A percentile compares a stretch with the other conserved stretches of the same genome.
These are phyloP conservation scores for Nicotiana paniculata DNA, from an alignment of 257 asterid genomes.

Conservation along the genomic window DNA sequence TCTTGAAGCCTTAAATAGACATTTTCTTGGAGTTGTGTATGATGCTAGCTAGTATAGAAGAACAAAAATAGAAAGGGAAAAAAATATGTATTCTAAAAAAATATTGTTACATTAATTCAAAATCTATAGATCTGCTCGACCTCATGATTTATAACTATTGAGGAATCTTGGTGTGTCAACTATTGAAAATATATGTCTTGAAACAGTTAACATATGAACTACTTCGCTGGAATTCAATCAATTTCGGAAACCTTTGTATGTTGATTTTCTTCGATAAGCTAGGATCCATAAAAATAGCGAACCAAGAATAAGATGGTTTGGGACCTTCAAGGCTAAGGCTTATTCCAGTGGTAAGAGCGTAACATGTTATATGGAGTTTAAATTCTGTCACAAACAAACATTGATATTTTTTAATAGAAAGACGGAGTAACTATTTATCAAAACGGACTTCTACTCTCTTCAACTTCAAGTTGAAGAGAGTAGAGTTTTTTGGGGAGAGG, in stretches of 20 bases:
- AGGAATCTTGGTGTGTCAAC: not conserved
- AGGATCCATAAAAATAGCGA: not conserved
- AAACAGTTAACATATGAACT: not conserved
- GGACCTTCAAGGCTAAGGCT: not conserved
- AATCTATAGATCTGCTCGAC: not conserved
- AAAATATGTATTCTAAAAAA: not conserved
- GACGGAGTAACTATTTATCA: no score
- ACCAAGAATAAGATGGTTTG: not conserved
- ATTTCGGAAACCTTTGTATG: not conserved
- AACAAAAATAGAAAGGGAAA: not conserved
- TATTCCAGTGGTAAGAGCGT: no score
- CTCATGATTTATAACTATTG: not conserved
- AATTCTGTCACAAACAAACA: no score
- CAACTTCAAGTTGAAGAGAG: no score
- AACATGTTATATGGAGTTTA: no score
- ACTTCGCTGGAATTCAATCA: not conserved
- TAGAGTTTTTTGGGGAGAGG: no score
- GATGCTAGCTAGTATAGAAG: not conserved
- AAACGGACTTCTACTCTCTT: no score
- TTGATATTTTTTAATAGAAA: no score
- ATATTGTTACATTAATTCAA: not conserved
- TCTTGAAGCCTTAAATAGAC: constrained; percentile 30
- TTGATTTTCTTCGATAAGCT: not conserved
- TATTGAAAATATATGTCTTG: not conserved
- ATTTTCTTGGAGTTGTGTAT: not conserved